Evolutionary conservation across 768 basidiomycete species (phyloP), one percentile per base, ranked within the genome.

Genomic region (Kwoniella heveanensis): DNA sequence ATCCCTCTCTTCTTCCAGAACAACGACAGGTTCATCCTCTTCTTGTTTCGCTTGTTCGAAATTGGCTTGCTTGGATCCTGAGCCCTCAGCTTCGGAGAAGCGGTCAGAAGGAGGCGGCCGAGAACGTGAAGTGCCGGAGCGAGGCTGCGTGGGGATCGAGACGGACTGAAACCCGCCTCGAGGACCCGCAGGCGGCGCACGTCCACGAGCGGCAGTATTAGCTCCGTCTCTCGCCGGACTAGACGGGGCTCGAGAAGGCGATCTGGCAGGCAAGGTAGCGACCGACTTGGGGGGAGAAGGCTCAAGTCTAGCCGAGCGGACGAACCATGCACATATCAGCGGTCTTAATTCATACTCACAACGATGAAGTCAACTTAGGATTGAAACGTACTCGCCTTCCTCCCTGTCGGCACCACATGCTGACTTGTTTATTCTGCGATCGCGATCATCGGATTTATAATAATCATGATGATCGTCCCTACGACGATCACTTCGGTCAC

Each of bases 361-460:
- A 8, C 39, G n/a, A 37, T 36, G 21, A 62, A 46, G 15, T 13
- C 2, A 48, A 29, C 3, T 30, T 12, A 37, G 25, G 44, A 60
- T 32, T 44, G 62, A 70, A 50, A 72, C 57, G 67, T 60, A 61
- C 59, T 55, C 66, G 55, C 92, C 92, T 89, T 81, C 94, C 91
- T 95, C 92, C 84, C 90, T 92, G 84, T 94, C 92, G 77, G 81
- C 88, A 69, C 91, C 15, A 19, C 19, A 19, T 19, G 39, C 8
- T 44, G 15, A 44, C 19, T 44, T 44, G 39, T 19, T 17, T 44
- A 44, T 44, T 44, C 39, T 44, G 39, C 39, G 39, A 44, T 44
- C 39, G 39, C 39, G 39, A 44, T 44, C 39, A 44, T 44, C 36
- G 37, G 25, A 19, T 52, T 32, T 90, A 13, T 86, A 85, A 85